These are phyloP conservation scores for Phoenix roebelenii DNA, from an alignment of 176 grass and related monocot genomes.

Conservation along the genomic window DNA sequence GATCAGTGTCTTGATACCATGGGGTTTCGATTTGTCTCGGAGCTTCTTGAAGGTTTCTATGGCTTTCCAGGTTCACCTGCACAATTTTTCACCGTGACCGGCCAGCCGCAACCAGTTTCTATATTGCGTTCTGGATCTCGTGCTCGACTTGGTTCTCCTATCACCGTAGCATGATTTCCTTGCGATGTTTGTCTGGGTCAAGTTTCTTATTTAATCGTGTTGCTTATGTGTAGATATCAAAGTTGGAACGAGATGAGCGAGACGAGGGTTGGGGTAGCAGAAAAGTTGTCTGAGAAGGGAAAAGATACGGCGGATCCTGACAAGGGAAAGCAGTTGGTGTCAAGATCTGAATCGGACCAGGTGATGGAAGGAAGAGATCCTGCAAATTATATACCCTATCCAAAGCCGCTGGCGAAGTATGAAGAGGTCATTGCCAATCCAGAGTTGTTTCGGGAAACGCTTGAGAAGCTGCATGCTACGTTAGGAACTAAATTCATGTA, in stretches of 20 bases:
- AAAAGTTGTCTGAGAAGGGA: not conserved
- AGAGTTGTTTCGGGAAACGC: conserved; percentile 27
- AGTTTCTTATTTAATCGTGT: not conserved
- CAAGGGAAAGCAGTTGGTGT: not conserved
- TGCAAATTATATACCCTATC: conserved; percentile 15
- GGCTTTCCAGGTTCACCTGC: too few relatives aligned
- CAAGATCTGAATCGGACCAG: too few relatives aligned
- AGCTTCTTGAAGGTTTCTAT: too few relatives aligned
- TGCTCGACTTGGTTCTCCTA: too few relatives aligned
- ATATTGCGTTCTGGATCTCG: too few relatives aligned
- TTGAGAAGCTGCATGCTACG: conserved; percentile 30
- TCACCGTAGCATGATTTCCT: too few relatives aligned
- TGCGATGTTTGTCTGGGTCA: too few relatives aligned
- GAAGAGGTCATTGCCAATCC: conserved; percentile 27
- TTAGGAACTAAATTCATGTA: conserved; percentile 44
- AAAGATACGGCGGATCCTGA: not conserved
- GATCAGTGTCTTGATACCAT: too few relatives aligned
- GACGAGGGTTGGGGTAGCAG: not conserved
- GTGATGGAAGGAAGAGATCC: too few relatives aligned
- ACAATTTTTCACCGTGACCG: too few relatives aligned
- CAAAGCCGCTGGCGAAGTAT: conserved; percentile 28
- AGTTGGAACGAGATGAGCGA: not conserved
- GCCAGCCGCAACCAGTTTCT: too few relatives aligned
- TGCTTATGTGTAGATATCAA: not conserved
- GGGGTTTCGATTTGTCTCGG: too few relatives aligned